phyloP scores from a whole-genome alignment of 2,329 filamentous ascomycete genomes.

The Fusarium fujikuroi region DNA sequence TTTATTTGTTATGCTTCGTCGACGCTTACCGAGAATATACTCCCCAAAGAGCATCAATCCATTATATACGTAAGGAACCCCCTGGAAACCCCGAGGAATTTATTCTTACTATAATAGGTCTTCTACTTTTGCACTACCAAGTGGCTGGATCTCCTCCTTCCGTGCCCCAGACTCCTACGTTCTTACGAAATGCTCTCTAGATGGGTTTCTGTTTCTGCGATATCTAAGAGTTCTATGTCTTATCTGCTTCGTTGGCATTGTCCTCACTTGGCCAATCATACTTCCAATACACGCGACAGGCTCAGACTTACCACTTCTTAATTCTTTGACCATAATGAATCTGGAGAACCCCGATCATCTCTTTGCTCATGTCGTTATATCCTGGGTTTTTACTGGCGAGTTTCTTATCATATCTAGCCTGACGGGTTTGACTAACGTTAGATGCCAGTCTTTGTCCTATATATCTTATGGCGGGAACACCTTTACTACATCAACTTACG shows the following conservation, averaged over 20 bases:
- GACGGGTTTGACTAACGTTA: neutral
- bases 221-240: neutral
- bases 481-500: neutral
- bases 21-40: neutral
- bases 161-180: neutral
- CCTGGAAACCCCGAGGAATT: rapidly evolving
- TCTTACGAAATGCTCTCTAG: neutral
- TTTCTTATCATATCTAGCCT: rapidly evolving
- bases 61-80: neutral
- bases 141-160: neutral
- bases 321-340: neutral
- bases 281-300: neutral
- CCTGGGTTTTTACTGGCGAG: neutral
- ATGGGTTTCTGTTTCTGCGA: neutral
- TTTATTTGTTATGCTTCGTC: neutral
- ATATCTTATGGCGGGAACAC: neutral
- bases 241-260: neutral
- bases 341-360: rapidly evolving
- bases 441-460: neutral
- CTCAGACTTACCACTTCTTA: neutral
- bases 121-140: rapidly evolving
- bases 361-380: neutral
- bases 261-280: neutral
- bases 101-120: neutral
- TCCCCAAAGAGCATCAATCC: neutral